Percentiles rank a stretch among this genome's conserved stretches.
Conservation (phyloP, 176 grass and related monocot species). For the Eleusine coracana region DNA sequence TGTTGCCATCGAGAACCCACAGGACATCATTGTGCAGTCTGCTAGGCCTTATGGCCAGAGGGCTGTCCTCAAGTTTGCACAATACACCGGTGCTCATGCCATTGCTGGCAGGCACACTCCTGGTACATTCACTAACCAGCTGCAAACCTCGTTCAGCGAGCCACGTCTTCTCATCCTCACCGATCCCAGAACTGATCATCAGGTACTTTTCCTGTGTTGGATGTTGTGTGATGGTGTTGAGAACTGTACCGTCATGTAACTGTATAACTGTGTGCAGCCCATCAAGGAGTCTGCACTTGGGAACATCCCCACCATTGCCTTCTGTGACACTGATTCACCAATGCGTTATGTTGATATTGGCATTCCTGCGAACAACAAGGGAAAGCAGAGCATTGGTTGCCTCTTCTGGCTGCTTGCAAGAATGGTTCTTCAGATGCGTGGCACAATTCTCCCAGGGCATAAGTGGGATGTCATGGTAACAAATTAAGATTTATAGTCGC, state of each 20-base stretch:
- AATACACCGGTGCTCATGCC: conserved; percentile 76
- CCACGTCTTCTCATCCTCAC: conserved; percentile 78
- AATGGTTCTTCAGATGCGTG: conserved; percentile 80
- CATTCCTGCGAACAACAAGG: conserved; percentile 92
- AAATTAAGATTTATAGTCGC: not conserved
- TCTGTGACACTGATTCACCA: conserved; percentile 84
- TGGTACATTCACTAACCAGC: conserved; percentile 81
- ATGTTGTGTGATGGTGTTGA: not conserved
- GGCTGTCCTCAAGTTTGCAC: conserved; percentile 79
- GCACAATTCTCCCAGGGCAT: conserved; percentile 65
- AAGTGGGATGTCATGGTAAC: conserved; percentile 88
- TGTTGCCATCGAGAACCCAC: conserved; percentile 70
- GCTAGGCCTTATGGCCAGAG: conserved; percentile 80
- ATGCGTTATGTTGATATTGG: conserved; percentile 93
- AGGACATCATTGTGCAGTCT: conserved; percentile 81
- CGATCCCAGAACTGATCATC: conserved; percentile 76
- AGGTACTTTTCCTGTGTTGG: conserved; percentile 32
- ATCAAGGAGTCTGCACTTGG: conserved; percentile 33
- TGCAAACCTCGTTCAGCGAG: conserved; percentile 78
- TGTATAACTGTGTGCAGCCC: not conserved
- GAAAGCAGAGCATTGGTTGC: conserved; percentile 84
- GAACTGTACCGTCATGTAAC: not conserved
- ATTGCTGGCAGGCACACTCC: conserved; percentile 84
- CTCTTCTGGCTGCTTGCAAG: conserved; percentile 80
- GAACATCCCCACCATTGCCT: conserved; percentile 33